Base-by-base conservation (phyloP, 2,329 filamentous ascomycete genomes). In the Pseudohalonectria lignicola region DNA sequence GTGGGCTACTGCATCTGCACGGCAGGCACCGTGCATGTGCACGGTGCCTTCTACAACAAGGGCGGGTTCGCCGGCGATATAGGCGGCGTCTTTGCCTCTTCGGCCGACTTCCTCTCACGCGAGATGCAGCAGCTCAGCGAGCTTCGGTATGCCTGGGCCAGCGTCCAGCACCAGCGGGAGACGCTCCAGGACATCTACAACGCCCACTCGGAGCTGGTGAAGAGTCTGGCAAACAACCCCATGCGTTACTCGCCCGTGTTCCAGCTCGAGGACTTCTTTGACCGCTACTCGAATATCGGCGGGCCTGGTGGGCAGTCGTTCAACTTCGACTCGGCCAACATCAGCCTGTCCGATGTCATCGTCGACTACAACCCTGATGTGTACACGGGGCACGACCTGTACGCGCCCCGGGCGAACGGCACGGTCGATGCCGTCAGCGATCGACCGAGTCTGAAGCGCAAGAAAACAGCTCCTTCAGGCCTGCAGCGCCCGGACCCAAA, bases 1-100 rank as follows among this genome's bases (percentile, higher is more conserved):
- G 81, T 92, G 3, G 84, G 85, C 6, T 93, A 90, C 55, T 92
- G 86, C 52, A 77, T 94, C 34, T 86, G 79, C 56, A 90, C 85
- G 2, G 86, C 86, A 2, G 86, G 83, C 4, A 93, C 86, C 0
- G 86, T 94, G 1, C 86, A 94, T 52, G 79, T 93, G 9, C 86
- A 94, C 51, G 86, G 86, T 11, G 76, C 82, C 6, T 80, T 92
- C 51, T 94, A 94, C 55, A 76, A 74, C 45, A 72, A 69, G 47
- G 61, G 60, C 28, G 59, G 60, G 10, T 56, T 48, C 33, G 59
- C 53, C 25, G 53, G 54, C 47, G 23, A 12, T 12, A 8, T 12
- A 7, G 16, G 17, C 29, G 74, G 53, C 48, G 48, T 87, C 64
- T 67, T 84, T 65, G 49, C 71, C 64, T 55, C 59, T 42, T 72